Percentiles rank a stretch among this genome's conserved stretches.
These are phyloP conservation scores for Arthroderma uncinatum DNA, from an alignment of 2,329 filamentous ascomycete genomes.

Conservation along the genomic window DNA sequence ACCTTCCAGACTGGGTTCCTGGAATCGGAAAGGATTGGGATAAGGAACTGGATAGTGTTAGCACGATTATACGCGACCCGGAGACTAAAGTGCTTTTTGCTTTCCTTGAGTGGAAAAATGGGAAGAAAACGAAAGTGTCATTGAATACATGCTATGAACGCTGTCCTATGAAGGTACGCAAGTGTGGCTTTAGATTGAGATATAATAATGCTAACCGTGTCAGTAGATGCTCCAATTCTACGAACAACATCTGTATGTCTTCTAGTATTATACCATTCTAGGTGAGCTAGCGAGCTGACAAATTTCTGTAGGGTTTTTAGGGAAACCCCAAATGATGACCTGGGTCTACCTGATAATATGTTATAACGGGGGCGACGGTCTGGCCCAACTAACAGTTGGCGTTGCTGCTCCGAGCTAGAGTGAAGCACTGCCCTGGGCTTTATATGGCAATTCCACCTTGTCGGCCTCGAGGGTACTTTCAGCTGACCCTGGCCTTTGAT, in stretches of 20 bases:
- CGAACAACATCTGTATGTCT: constrained; percentile 37
- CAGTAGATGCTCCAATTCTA: constrained; percentile 40
- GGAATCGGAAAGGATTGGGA: constrained; percentile 34
- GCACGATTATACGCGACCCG: constrained; percentile 34
- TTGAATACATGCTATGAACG: constrained; percentile 33
- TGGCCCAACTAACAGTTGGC: not conserved
- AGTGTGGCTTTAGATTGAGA: not conserved
- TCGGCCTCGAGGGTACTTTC: not conserved
- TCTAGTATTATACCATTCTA: not conserved
- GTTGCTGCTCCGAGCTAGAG: not conserved
- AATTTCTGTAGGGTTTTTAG: constrained; percentile 25
- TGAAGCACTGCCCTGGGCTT: not conserved
- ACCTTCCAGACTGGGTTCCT: constrained; percentile 22
- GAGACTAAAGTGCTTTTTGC: constrained; percentile 26
- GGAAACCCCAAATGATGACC: constrained; percentile 18
- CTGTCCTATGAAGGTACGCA: constrained; percentile 32
- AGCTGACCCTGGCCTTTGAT: too few species aligned
- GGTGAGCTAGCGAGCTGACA: constrained; percentile 9
- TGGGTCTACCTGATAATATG: not conserved
- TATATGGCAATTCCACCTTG: not conserved
- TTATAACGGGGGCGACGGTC: not conserved
- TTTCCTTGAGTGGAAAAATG: constrained; percentile 36
- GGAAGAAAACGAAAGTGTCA: constrained; percentile 33
- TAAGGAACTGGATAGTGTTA: constrained; percentile 30
- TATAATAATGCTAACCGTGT: not conserved